Conservation (phyloP, 805 yeast genomes). For the Diddensiella caesifluorescens region DNA sequence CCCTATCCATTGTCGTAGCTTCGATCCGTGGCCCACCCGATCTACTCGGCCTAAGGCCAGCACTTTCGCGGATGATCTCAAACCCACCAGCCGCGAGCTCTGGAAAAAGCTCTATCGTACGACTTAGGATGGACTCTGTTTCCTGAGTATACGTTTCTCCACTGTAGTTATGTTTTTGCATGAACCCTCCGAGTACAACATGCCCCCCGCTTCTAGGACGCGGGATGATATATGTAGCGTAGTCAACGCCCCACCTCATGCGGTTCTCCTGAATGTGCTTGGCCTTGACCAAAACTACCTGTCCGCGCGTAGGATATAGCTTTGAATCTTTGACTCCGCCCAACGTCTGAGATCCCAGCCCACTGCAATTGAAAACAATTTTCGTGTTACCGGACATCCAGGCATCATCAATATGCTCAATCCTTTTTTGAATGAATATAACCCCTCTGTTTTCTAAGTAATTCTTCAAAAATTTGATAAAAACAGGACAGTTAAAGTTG, state of each 20-base stretch:
- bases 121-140: conserved; percentile 53
- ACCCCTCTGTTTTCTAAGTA: conserved; percentile 48
- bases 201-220: conserved; percentile 63
- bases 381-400: conserved; percentile 30
- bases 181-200: conserved; percentile 68
- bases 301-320: conserved; percentile 75
- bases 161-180: conserved; percentile 59
- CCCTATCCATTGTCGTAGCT: conserved; percentile 37
- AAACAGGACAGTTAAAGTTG: conserved; percentile 69
- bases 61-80: conserved; percentile 58
- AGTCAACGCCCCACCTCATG: conserved; percentile 37
- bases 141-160: conserved; percentile 53
- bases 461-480: conserved; percentile 43
- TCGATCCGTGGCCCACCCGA: conserved; percentile 73
- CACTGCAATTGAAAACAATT: conserved; percentile 70
- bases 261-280: conserved; percentile 60
- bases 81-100: conserved; percentile 39
- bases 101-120: conserved; percentile 48
- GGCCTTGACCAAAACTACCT: conserved; percentile 65
- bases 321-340: conserved; percentile 60
- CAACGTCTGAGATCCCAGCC: conserved; percentile 58
- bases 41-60: conserved; percentile 74
- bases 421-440: conserved; percentile 40
- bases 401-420: conserved; percentile 56
- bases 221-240: conserved; percentile 66